Evolutionary conservation across 75 land plant species (phyloP).

Genomic region (Cupressus sempervirens): DNA sequence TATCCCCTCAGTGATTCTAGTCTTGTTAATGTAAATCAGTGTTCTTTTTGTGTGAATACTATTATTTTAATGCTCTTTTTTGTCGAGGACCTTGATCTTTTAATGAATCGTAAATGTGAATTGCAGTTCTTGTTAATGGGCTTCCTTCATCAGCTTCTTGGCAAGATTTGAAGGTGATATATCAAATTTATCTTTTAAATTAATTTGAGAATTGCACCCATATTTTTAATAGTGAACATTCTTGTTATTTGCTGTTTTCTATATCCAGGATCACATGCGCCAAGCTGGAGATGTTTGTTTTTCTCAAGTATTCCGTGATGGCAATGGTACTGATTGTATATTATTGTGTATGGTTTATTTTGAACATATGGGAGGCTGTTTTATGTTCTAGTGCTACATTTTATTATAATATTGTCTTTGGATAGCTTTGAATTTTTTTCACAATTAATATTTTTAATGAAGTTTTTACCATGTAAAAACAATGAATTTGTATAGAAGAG

Average conservation of each 20-base stretch:
- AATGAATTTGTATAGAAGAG: not conserved
- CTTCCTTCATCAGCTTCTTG: constrained; percentile 31
- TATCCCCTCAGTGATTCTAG: not conserved
- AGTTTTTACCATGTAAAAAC: not conserved
- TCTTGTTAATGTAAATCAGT: not conserved
- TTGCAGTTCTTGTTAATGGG: constrained; percentile 25
- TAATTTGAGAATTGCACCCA: not conserved
- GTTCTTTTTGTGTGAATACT: not conserved
- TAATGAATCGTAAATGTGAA: not conserved
- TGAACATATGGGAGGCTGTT: not conserved
- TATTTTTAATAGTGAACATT: not conserved
- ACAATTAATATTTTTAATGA: too few species aligned
- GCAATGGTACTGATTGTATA: constrained; percentile 6
- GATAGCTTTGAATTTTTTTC: not conserved
- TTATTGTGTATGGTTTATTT: not conserved
- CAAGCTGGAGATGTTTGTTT: constrained; percentile 31
- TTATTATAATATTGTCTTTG: not conserved
- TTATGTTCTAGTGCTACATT: not conserved
- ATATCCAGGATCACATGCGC: constrained; percentile 30
- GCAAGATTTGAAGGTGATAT: constrained; percentile 29
- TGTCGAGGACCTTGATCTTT: not conserved
- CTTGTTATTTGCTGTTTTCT: not conserved
- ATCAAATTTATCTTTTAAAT: not conserved
- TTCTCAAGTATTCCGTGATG: constrained; percentile 33
- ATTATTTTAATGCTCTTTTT: not conserved